Conservation (phyloP, 805 yeast genomes). For the Lipomyces starkeyi region DNA sequence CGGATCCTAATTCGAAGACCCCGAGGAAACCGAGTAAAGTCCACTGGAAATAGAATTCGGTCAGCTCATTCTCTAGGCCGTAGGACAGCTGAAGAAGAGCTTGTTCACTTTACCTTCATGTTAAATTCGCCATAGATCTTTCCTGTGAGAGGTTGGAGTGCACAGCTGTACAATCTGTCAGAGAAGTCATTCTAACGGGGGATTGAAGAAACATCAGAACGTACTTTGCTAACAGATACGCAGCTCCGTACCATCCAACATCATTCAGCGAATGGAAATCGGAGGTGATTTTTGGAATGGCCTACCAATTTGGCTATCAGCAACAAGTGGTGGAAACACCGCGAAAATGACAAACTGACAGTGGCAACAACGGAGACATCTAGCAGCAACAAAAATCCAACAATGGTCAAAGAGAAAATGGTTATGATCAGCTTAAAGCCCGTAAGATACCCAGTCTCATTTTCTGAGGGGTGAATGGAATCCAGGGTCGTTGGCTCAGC, state of each 20-base stretch:
- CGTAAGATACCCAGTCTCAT: too few species aligned
- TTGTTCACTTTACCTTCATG: not conserved
- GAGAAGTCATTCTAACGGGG: not conserved
- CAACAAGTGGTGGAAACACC: not conserved
- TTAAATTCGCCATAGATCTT: constrained; percentile 2
- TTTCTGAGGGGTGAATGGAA: too few species aligned
- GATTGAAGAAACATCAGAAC: not conserved
- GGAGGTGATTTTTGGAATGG: constrained; percentile 15
- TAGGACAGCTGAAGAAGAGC: too few species aligned
- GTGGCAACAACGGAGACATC: not conserved
- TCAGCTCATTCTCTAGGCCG: too few species aligned
- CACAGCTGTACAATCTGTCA: not conserved
- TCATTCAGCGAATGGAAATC: constrained; percentile 12
- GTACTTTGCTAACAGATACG: constrained; percentile 3
- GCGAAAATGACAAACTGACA: too few species aligned
- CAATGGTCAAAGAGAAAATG: not conserved
- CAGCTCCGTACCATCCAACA: constrained; percentile 15
- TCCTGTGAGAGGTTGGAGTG: constrained; percentile 14
- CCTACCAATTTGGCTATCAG: not conserved
- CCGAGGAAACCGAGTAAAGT: constrained; percentile 41
- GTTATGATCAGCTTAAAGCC: not conserved
- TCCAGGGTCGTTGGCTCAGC: too few species aligned
- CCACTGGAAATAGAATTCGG: not conserved
- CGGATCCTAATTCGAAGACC: constrained; percentile 48
- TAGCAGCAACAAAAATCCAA: not conserved